Base-by-base conservation (phyloP, 495 filamentous ascomycete species). In the Talaromyces adpressus region DNA sequence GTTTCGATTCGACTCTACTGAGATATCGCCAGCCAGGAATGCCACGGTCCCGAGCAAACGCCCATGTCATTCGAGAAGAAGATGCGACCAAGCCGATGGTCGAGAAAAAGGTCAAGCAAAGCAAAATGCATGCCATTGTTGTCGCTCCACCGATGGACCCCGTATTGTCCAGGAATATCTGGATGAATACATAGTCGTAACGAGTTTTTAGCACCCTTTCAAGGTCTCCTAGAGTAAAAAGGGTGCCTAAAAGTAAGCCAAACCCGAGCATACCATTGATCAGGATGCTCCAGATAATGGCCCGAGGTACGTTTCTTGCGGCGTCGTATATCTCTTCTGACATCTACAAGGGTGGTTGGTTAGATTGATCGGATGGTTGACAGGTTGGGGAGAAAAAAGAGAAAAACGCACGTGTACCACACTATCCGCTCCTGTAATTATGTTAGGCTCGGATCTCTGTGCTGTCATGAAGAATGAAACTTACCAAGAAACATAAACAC, bases 41-140 rank as follows among this genome's bases (percentile, higher is more conserved):
- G 6, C 80, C 83, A 14, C 76, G 73, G 62, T 86, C 83, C 6
- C 84, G 73, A 0, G 82, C 75, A 63, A 86, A 85, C 0, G 82
- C 78, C 82, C 82, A 87, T 27, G 81, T 72, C 66, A 83, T 75
- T 2, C 84, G 76, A 9, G 82, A 84, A 1, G 79, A 68, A 0
- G 82, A 76, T 20, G 83, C 82, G 34, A 81, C 63, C 64, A 77
- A 73, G 7, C 79, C 74, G 11, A 84, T 75, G 1, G 73, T 73
- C 0, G 74, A 75, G 11, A 72, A 76, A n/a, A 76, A 65, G 6
- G 70, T 72, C 60, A 82, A 71, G 1, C 77, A 67, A 0, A 79
- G 72, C 2, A 84, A 54, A 16, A 84, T 75, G 8, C 74, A 71
- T 1, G 69, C 68, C 79, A 85, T 80, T 0, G 73, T 69, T 3